Conservation (phyloP, 179 eudicot genomes). For the Spinacia oleracea region DNA sequence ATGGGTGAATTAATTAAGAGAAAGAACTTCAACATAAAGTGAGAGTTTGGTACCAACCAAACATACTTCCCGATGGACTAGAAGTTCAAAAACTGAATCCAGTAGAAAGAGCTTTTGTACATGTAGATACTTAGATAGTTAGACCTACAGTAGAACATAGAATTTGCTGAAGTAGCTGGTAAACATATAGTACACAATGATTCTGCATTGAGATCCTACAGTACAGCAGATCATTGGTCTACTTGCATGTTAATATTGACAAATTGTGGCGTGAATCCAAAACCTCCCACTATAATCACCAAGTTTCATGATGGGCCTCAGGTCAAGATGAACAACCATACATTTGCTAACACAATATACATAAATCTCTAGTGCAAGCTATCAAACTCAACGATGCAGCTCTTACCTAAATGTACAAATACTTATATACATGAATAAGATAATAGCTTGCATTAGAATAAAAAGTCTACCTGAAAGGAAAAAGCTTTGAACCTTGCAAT, state of each 20-base stretch:
- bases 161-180: not conserved
- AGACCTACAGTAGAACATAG: not conserved
- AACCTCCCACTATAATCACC: not conserved
- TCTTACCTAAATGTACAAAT: not conserved
- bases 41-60: not conserved
- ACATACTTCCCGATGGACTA: not conserved
- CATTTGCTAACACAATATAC: not conserved
- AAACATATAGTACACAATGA: not conserved
- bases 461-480: conserved; percentile 78
- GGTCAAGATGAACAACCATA: conserved; percentile 6
- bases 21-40: not conserved
- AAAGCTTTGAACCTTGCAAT: conserved; percentile 50
- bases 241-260: not conserved
- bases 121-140: not conserved
- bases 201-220: not conserved
- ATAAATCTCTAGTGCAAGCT: conserved; percentile 1
- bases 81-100: not conserved
- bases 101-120: not conserved
- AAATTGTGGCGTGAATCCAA: not conserved
- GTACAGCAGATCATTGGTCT: not conserved
- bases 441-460: not conserved
- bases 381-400: not conserved
- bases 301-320: not conserved
- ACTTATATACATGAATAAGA: not conserved
- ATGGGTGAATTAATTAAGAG: not conserved